Conservation (phyloP, 2,329 filamentous ascomycete genomes). For the Aureobasidium sp. region DNA sequence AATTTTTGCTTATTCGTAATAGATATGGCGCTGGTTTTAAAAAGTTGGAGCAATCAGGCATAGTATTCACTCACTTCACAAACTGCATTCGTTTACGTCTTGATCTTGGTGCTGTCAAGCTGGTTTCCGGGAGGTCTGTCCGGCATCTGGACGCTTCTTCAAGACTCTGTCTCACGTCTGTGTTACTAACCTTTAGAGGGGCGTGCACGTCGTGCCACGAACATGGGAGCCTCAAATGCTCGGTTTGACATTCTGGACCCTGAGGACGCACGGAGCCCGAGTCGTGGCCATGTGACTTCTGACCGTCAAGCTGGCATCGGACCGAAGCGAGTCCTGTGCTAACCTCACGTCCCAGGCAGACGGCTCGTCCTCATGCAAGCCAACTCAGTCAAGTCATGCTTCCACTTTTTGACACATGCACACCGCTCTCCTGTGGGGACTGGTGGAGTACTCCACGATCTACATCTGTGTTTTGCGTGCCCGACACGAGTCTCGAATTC, state of each 20-base stretch:
- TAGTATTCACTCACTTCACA: not conserved
- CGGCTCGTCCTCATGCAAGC: not conserved
- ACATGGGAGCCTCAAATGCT: not conserved
- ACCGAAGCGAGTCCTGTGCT: not conserved
- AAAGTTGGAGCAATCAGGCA: not conserved
- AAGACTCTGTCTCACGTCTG: not conserved
- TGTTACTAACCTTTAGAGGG: not conserved
- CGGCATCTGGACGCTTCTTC: not conserved
- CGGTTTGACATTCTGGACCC: not conserved
- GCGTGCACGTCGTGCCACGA: slow-evolving; percentile 4
- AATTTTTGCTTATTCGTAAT: not conserved
- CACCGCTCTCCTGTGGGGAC: not conserved
- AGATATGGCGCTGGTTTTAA: not conserved
- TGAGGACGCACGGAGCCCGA: not conserved
- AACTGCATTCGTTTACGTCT: not conserved
- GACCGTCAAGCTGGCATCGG: not conserved
- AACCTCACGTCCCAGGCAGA: not conserved
- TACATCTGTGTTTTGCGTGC: not conserved
- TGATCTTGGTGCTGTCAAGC: not conserved
- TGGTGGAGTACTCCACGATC: slow-evolving; percentile 1
- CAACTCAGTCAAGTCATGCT: not conserved
- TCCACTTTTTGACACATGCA: not conserved
- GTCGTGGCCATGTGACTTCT: not conserved
- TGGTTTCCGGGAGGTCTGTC: not conserved
- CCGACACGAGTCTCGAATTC: not conserved